Base-by-base conservation (phyloP, 2,329 filamentous ascomycete genomes). In the Cladophialophora yegresii region DNA sequence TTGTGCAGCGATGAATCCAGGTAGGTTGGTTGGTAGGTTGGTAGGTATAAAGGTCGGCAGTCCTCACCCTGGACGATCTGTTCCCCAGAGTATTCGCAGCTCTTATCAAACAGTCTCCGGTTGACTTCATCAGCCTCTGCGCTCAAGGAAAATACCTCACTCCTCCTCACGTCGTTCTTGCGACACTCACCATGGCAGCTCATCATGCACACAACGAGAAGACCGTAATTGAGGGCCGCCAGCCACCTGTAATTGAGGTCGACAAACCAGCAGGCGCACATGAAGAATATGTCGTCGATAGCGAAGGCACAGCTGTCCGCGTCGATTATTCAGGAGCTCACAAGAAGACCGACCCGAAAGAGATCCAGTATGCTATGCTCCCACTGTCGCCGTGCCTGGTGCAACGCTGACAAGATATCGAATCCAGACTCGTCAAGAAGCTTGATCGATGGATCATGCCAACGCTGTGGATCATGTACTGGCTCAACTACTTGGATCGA, bases 341-440 rank as follows among this genome's bases (percentile, higher is more conserved):
- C 50, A 72, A 71, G 65, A 78, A 79, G 68, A 78, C 76, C 3
- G 76, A 80, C 40, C 76, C 77, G 0, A 71, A 73, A 23, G 79
- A 80, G 47, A 53, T 76, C 62, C 22, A 10, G 47, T 50, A 50
- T 50, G 16, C 47, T 26, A 22, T 28, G 22, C 20, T 43, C 36
- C 16, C 16, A 16, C 4, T 2, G 16, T n/a, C 10, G 16, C 16
- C 5, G 13, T 2, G 13, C 16, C 13, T 6, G 13, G n/a, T 20
- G 5, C 47, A 28, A 50, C 7, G 13, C 47, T 50, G 47, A 50
- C 47, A 22, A 28, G 22, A 9, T 22, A 13, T 20, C 13, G 22
- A 23, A 16, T 8, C 3, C 23, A 71, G 70, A 6, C 69, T 78
- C 6, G 76, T 78, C 36, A 72, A 67, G 22, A 78, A 77, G 64